Percentiles rank a stretch among this genome's conserved stretches.
phyloP scores from a whole-genome alignment of 352 stramenopile genomes.

The Sclerospora graminicola region DNA sequence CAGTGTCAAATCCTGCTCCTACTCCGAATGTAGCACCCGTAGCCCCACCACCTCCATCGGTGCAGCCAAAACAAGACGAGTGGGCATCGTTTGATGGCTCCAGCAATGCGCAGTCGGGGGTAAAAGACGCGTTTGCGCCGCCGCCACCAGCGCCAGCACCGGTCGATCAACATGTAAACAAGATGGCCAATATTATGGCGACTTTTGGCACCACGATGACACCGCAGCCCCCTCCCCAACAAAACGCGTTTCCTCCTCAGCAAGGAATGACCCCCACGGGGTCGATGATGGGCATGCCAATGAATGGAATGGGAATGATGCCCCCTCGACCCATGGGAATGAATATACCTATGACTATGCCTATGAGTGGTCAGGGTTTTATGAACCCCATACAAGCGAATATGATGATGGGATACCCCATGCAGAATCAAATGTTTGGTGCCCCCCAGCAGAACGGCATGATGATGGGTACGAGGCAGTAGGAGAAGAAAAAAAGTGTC shows the following conservation, averaged over 20 bases:
- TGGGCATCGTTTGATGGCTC: slow-evolving; percentile 66
- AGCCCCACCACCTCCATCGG: neutral
- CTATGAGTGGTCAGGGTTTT: slow-evolving; percentile 8
- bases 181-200: slow-evolving; percentile 84
- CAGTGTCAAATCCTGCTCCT: neutral
- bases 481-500: neutral
- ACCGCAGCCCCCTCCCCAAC: slow-evolving; percentile 11
- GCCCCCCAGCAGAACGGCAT: slow-evolving; percentile 27
- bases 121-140: slow-evolving; percentile 37
- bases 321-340: slow-evolving; percentile 16
- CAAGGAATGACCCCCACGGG: slow-evolving; percentile 32
- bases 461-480: slow-evolving; percentile 43
- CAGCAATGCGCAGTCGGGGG: slow-evolving; percentile 21
- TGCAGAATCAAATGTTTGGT: slow-evolving; percentile 47
- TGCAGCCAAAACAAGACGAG: slow-evolving; percentile 39
- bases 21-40: neutral
- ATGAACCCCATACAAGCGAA: slow-evolving; percentile 32
- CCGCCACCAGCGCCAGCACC: slow-evolving; percentile 16
- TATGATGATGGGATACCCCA: slow-evolving; percentile 31
- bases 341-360: slow-evolving; percentile 19
- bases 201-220: slow-evolving; percentile 44
- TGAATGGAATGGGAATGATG: slow-evolving; percentile 29
- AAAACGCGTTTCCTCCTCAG: slow-evolving; percentile 30
- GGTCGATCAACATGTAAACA: slow-evolving; percentile 53
- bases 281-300: slow-evolving; percentile 36